Base-by-base conservation (phyloP, 1,284 basidiomycete genomes). In the Sparassis latifolia region DNA sequence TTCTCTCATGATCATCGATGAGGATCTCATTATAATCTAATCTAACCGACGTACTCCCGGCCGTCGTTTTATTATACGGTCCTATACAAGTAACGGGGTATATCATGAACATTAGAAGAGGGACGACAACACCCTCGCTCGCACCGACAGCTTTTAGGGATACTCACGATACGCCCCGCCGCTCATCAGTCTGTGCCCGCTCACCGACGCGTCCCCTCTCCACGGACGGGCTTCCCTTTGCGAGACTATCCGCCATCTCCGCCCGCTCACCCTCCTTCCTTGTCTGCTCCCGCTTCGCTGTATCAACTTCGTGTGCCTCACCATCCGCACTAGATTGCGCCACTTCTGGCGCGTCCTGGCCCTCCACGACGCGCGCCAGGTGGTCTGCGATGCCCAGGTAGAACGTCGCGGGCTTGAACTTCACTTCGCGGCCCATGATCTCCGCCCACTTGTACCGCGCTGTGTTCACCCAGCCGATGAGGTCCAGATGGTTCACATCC, bases 401-500 rank as follows among this genome's bases (percentile, higher is more conserved):
- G 66, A 95, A 95, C 4, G 87, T 92, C 27, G 84, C 89, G 4
- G 91, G 90, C 54, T 86, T 85, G 72, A 94, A 97, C 53, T 86
- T 80, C 62, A 97, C 90, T 55, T 89, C 84, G 50, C 84, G 86
- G n/a, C 93, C 94, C 56, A 82, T 84, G 69, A 92, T 84, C 59
- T 86, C 84, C 0, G 90, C 88, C 78, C 90, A 88, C 61, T 89
- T 89, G 70, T 92, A 92, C 46, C 90, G 77, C 2, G 86, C 86
- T 6, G 84, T 76, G 63, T 89, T 89, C 51, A 87, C 82, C 89
- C 89, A 90, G 3, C 88, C 88, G 27, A 90, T 90, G 35, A 95
- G 78, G 66, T 95, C 92, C 44, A 95, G 79, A 64, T 98, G 95
- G 63, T 92, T 95, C n/a, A 96, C 95, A 52, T 86, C 80, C 42